Evolutionary conservation across 2,329 filamentous ascomycete genomes (phyloP).

Genomic region (Fusarium subtropicale): DNA sequence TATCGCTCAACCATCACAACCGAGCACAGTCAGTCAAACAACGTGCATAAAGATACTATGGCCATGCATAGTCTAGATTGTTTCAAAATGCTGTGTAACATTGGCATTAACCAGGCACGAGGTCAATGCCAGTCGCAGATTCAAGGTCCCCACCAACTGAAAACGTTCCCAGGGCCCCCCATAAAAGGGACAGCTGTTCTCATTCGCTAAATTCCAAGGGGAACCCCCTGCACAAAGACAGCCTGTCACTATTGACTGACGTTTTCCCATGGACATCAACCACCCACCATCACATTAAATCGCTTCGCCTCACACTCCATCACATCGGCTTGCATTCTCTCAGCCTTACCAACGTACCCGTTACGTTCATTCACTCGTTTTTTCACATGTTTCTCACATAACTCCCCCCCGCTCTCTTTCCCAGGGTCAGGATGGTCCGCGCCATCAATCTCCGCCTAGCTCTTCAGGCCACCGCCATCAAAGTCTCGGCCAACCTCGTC

Average conservation of each 20-base stretch:
- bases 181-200: conserved; percentile 41
- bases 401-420: neutral
- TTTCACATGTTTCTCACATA: conserved; percentile 25
- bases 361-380: neutral
- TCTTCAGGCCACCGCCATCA: conserved; percentile 47
- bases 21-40: neutral
- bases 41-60: neutral
- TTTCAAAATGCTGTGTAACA: neutral
- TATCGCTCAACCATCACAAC: neutral
- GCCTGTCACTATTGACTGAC: conserved; percentile 36
- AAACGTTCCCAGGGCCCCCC: conserved; percentile 6
- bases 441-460: conserved; percentile 48
- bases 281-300: conserved; percentile 1
- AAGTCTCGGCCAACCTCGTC: conserved; percentile 50
- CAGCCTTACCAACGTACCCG: conserved; percentile 7
- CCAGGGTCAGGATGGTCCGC: conserved; percentile 41
- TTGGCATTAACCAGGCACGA: neutral
- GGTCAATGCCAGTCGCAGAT: conserved; percentile 9
- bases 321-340: neutral
- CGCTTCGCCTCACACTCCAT: neutral
- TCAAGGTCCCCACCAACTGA: neutral
- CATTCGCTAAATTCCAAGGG: conserved; percentile 26
- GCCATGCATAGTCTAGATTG: neutral
- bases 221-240: conserved; percentile 37
- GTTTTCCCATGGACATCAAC: conserved; percentile 16